Evolutionary conservation across 108 stramenopile genomes (phyloP).

Genomic region (Cyclotella choctawhatcheeana): DNA sequence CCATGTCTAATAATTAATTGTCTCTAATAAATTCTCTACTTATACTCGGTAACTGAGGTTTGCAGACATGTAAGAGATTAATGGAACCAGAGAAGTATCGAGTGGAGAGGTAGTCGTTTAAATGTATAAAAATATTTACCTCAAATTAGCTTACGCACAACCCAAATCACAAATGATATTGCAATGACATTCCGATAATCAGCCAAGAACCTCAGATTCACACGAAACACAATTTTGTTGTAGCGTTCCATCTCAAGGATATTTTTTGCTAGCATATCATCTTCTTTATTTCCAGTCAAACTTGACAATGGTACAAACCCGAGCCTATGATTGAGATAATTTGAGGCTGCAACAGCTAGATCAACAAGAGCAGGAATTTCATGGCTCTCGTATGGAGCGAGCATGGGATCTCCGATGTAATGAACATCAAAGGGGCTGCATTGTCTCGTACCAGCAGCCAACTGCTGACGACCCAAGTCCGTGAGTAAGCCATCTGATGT

Average conservation of each 20-base stretch:
- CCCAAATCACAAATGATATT: slow-evolving; percentile 31
- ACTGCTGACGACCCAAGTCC: slow-evolving; percentile 57
- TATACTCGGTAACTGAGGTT: too few species aligned
- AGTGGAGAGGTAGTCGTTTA: too few species aligned
- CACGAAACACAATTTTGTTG: slow-evolving; percentile 47
- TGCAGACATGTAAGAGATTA: too few species aligned
- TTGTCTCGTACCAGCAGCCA: slow-evolving; percentile 58
- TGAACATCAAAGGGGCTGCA: slow-evolving; percentile 68
- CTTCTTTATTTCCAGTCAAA: slow-evolving; percentile 7
- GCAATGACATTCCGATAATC: slow-evolving; percentile 73
- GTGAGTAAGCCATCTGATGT: slow-evolving; percentile 61
- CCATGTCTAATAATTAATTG: too few species aligned
- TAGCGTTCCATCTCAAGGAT: slow-evolving; percentile 46
- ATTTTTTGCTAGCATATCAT: slow-evolving; percentile 24
- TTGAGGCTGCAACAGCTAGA: slow-evolving; percentile 49
- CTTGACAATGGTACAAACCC: slow-evolving; percentile 35
- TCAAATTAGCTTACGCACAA: slow-evolving; percentile 22
- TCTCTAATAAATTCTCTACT: too few species aligned
- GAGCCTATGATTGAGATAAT: slow-evolving; percentile 59
- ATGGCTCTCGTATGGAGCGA: slow-evolving; percentile 55
- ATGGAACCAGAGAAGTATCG: too few species aligned
- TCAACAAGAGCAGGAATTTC: slow-evolving; percentile 71
- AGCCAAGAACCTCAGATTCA: slow-evolving; percentile 87
- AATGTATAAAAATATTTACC: too few species aligned
- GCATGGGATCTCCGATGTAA: slow-evolving; percentile 74